Conservation (phyloP, 2,329 filamentous ascomycete species). For the Juglanconis juglandina region DNA sequence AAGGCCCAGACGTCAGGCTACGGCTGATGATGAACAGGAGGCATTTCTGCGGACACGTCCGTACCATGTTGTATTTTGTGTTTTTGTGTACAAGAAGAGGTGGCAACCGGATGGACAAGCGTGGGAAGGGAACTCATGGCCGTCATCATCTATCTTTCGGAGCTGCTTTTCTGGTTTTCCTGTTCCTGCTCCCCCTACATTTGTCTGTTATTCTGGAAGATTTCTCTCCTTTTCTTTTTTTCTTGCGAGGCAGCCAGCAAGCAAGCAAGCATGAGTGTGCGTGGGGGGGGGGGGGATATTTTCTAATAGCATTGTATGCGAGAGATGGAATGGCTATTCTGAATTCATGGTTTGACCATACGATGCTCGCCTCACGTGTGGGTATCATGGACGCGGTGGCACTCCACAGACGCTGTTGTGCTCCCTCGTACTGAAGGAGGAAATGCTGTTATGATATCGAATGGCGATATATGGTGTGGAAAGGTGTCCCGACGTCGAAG, state of each 20-base stretch:
- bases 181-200: background rate
- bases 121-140: background rate
- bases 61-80: background rate
- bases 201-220: background rate
- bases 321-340: slow-evolving; percentile 5
- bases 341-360: background rate
- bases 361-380: background rate
- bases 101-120: background rate
- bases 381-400: background rate
- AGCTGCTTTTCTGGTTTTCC: background rate
- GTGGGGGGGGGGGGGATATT: background rate
- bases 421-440: too few relatives aligned
- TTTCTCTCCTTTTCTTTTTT: background rate
- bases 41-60: background rate
- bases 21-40: background rate
- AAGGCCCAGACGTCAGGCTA: background rate
- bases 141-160: background rate
- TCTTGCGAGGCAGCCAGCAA: background rate
- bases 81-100: background rate
- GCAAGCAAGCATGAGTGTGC: slow-evolving; percentile 5
- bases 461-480: too few relatives aligned
- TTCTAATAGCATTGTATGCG: slow-evolving; percentile 16
- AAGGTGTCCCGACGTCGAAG: too few relatives aligned
- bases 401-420: background rate
- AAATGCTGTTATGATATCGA: too few relatives aligned